These are phyloP conservation scores for Lyophyllum decastes DNA, from an alignment of 768 basidiomycete genomes.

Conservation along the genomic window DNA sequence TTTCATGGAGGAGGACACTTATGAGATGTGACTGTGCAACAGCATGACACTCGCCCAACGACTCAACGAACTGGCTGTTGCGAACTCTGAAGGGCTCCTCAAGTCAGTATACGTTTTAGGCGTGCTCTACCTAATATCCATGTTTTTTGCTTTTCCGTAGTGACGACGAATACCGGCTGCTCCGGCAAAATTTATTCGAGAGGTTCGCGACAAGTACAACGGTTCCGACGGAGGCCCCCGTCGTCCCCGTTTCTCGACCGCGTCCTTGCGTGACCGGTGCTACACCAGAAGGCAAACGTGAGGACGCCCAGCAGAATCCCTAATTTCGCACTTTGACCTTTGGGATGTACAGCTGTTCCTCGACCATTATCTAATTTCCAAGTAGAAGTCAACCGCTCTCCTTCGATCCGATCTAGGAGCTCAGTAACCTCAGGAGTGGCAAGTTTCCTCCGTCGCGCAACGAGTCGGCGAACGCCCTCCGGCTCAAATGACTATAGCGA, in stretches of 20 bases:
- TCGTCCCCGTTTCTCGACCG: slow-evolving; percentile 55
- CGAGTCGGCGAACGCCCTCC: slow-evolving; percentile 34
- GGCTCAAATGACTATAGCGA: slow-evolving; percentile 47
- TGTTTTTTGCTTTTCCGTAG: slow-evolving; percentile 36
- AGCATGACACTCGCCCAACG: slow-evolving; percentile 80
- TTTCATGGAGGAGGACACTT: background rate
- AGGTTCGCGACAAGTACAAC: slow-evolving; percentile 61
- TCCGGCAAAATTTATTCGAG: slow-evolving; percentile 84
- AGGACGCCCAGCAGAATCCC: slow-evolving; percentile 15
- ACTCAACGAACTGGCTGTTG: slow-evolving; percentile 76
- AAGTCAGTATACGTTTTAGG: slow-evolving; percentile 46
- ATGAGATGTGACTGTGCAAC: slow-evolving; percentile 6
- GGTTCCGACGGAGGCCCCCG: slow-evolving; percentile 62
- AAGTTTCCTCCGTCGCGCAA: slow-evolving; percentile 53
- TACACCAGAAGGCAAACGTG: slow-evolving; percentile 33
- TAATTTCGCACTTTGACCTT: slow-evolving; percentile 4
- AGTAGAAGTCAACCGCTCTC: slow-evolving; percentile 43
- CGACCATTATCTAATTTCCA: slow-evolving; percentile 43
- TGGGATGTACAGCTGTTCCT: slow-evolving; percentile 26
- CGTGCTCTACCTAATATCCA: background rate
- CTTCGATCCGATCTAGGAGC: slow-evolving; percentile 53
- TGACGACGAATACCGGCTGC: slow-evolving; percentile 83
- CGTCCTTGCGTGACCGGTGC: slow-evolving; percentile 30
- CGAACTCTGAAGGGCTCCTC: slow-evolving; percentile 79
- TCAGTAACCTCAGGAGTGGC: slow-evolving; percentile 55